phyloP scores from a whole-genome alignment of 208 protist species.

The Leishmania amazonensis region DNA sequence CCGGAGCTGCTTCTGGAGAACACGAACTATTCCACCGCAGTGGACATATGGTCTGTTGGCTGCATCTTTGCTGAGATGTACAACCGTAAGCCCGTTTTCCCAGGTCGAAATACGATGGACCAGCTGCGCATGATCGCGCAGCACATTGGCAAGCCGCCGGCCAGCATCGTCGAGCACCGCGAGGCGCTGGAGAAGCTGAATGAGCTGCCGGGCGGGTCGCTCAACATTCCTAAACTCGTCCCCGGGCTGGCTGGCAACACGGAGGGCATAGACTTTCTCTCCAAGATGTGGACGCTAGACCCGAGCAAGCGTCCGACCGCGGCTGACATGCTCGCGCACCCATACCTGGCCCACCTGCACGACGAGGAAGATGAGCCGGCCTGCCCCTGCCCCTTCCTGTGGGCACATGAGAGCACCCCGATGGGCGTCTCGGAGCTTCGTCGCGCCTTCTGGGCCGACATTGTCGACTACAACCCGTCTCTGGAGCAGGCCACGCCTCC shows the following conservation, averaged over 20 bases:
- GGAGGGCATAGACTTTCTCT: constrained; percentile 80
- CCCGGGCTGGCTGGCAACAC: constrained; percentile 61
- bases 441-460: constrained; percentile 89
- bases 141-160: constrained; percentile 94
- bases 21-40: constrained; percentile 81
- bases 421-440: constrained; percentile 77
- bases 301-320: constrained; percentile 77
- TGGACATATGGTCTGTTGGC: constrained; percentile 95
- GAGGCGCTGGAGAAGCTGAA: constrained; percentile 81
- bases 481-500: constrained; percentile 23
- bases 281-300: constrained; percentile 80
- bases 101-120: constrained; percentile 91
- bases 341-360: constrained; percentile 81
- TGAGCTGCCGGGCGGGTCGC: constrained; percentile 65
- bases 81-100: constrained; percentile 89
- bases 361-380: constrained; percentile 83
- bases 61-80: constrained; percentile 98
- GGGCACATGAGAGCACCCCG: constrained; percentile 73
- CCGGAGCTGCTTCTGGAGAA: constrained; percentile 93
- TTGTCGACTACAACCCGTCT: constrained; percentile 77
- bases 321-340: constrained; percentile 82
- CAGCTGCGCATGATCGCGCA: constrained; percentile 92
- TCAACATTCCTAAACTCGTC: constrained; percentile 74
- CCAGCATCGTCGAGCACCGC: constrained; percentile 80
- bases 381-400: constrained; percentile 65